A percentile compares a stretch with the other conserved stretches of the same genome.
phyloP scores from a whole-genome alignment of 306 rosid genomes.

The Dicorynia guianensis region DNA sequence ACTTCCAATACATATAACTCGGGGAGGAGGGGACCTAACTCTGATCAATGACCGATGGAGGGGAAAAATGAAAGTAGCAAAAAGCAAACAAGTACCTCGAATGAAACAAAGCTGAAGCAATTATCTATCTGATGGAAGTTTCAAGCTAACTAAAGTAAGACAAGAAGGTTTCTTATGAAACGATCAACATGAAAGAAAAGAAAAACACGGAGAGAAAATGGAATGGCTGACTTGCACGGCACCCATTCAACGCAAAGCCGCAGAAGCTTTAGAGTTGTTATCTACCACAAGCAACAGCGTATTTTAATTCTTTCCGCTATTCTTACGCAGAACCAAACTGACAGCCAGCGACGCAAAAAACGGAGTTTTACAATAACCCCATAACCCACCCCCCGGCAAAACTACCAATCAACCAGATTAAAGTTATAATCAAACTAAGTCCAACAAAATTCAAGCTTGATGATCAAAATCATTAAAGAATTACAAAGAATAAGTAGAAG shows the following conservation, averaged over 20 bases:
- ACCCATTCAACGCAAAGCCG: slow-evolving; percentile 48
- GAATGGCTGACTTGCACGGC: slow-evolving; percentile 49
- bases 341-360: background rate
- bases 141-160: slow-evolving; percentile 37
- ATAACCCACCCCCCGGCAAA: slow-evolving; percentile 37
- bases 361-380: slow-evolving; percentile 29
- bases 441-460: background rate
- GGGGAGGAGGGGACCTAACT: slow-evolving; percentile 1
- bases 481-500: background rate
- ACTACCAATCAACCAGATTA: slow-evolving; percentile 40
- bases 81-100: slow-evolving; percentile 33
- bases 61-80: slow-evolving; percentile 18
- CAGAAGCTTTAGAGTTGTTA: slow-evolving; percentile 44
- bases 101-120: slow-evolving; percentile 29
- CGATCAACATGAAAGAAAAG: slow-evolving; percentile 40
- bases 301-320: slow-evolving; percentile 17
- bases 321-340: slow-evolving; percentile 5
- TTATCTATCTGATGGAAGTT: slow-evolving; percentile 38
- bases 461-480: background rate
- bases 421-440: slow-evolving; percentile 38
- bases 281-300: slow-evolving; percentile 50
- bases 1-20: background rate
- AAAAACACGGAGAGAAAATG: slow-evolving; percentile 36
- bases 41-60: slow-evolving; percentile 21
- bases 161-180: slow-evolving; percentile 38